Base-by-base conservation (phyloP, 257 asterid species). In the Nicotiana sylvestris region DNA sequence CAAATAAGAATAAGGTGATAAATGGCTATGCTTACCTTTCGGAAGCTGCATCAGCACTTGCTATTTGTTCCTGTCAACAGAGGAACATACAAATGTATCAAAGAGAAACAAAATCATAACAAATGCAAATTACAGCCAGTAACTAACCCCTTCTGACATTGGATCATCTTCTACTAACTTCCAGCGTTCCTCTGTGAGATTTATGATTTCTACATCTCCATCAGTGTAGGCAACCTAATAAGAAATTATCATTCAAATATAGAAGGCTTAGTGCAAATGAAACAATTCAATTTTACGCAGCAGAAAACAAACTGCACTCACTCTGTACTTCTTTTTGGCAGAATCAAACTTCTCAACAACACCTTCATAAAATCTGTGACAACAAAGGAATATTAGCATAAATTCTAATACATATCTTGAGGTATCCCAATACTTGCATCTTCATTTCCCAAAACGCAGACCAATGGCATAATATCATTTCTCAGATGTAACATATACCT, bases 311-410 rank as follows among this genome's bases (percentile, higher is more conserved):
- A 81, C 79, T 83, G 67, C 76, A 87, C 94, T 65, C 64, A 94
- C 99, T 94, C 80, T 86, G 68, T 93, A 98, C 92, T 86, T 96
- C 91, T 91, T 94, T 87, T 88, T 92, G 82, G 17, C 91, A 85
- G 91, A 68, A 88, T 96, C 97, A 91, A 87, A 96, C 66, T 91
- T 88, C 18, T 80, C 83, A 88, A 94, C 61, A 29, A 84, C 90
- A 57, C 99, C 99, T 83, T 91, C 92, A 83, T 96, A 96, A 85
- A 66, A 96, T 95, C 99, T 96, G 92, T 17, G 80, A 88, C 18
- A 64, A 32, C 62, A 83, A 60, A 72, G 60, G 58, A 82, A 29
- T 53, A 81, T 77, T 81, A 86, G 82, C 78, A 87, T 6, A 67
- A 17, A 35, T 67, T 67, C 29, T 17, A 33, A 1, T 9, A 16